phyloP scores from a whole-genome alignment of 176 grass and related monocot genomes.

The Oryza punctata region DNA sequence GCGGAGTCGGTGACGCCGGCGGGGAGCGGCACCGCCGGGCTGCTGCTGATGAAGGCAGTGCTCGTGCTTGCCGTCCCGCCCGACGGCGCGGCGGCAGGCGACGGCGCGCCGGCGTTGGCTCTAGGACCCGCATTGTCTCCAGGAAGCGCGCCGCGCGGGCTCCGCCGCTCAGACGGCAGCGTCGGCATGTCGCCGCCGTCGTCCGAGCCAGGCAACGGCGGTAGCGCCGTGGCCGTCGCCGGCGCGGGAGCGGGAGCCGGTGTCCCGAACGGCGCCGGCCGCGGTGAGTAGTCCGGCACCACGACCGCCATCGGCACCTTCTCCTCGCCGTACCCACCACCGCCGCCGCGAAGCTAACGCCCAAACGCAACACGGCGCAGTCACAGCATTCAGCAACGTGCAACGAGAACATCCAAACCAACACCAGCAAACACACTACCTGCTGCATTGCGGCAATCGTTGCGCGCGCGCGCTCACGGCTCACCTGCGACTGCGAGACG shows the following conservation, averaged over 20 bases:
- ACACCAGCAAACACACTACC: too few relatives aligned
- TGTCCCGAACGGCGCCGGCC: conserved; percentile 1
- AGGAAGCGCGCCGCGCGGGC: conserved; percentile 19
- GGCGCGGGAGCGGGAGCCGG: neutral
- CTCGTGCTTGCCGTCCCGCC: conserved; percentile 9
- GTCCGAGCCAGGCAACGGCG: conserved; percentile 30
- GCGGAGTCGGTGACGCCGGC: conserved; percentile 75
- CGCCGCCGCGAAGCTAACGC: neutral
- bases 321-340: conserved; percentile 44
- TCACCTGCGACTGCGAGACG: neutral
- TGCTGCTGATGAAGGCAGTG: conserved; percentile 86
- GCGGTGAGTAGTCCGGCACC: conserved; percentile 48
- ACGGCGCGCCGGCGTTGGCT: neutral
- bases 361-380: neutral
- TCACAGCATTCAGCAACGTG: neutral
- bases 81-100: conserved; percentile 39
- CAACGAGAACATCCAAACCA: neutral
- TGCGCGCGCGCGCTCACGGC: neutral
- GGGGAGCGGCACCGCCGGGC: conserved; percentile 78
- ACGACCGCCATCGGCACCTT: conserved; percentile 48
- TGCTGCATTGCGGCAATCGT: too few relatives aligned
- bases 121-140: neutral
- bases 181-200: conserved; percentile 52
- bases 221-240: fast-evolving
- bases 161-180: conserved; percentile 58